phyloP scores from a whole-genome alignment of 169 alveolate species.

The Plasmodium adleri region DNA sequence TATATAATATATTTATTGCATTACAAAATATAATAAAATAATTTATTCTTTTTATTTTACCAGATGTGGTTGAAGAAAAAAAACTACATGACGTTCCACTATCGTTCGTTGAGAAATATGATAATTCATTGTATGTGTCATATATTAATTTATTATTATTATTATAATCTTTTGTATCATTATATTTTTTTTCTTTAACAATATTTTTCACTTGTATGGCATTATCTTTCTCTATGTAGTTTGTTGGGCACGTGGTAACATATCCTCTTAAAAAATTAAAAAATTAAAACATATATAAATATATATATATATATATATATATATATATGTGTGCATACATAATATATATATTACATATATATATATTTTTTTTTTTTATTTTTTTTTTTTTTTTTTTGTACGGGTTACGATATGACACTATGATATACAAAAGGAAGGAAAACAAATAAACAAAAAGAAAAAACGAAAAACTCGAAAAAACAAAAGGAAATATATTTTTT shows the following conservation, averaged over 20 bases:
- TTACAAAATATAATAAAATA: too few species aligned
- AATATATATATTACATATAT: not conserved
- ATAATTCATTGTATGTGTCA: not conserved
- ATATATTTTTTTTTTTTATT: not conserved
- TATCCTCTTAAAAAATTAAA: slow-evolving; percentile 28
- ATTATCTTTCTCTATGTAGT: not conserved
- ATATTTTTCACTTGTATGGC: not conserved
- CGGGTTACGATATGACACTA: slow-evolving; percentile 49
- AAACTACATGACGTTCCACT: not conserved
- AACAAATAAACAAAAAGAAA: slow-evolving; percentile 25
- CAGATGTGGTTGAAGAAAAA: not conserved
- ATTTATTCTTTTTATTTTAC: not conserved
- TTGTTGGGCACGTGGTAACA: slow-evolving; percentile 35
- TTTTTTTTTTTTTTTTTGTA: slow-evolving; percentile 11
- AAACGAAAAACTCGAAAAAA: not conserved
- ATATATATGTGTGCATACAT: not conserved
- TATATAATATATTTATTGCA: too few species aligned
- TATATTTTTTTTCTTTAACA: not conserved
- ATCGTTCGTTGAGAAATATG: not conserved
- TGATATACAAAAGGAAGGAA: slow-evolving; percentile 31
- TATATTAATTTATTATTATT: not conserved
- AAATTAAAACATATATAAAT: not conserved
- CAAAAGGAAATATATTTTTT: not conserved
- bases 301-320: not conserved
- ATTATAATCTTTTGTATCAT: not conserved